A percentile compares a stretch with the other conserved stretches of the same genome.
Conservation (phyloP, 2,329 filamentous ascomycete species). For the Epichloe uncinata region DNA sequence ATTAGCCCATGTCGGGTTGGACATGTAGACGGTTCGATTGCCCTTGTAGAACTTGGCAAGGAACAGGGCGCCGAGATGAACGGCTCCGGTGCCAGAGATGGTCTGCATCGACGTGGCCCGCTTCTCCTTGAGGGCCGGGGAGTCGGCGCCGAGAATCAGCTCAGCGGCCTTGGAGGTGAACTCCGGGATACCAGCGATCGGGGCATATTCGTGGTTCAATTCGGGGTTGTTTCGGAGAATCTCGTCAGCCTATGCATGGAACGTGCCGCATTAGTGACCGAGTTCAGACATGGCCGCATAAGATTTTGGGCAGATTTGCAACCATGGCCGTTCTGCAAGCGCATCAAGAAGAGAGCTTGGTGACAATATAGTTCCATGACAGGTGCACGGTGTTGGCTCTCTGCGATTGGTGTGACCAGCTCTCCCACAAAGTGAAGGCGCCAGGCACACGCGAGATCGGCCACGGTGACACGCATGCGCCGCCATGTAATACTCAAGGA, state of each 20-base stretch:
- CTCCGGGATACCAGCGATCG: conserved; percentile 74
- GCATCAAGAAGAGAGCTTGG: neutral
- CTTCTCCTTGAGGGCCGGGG: conserved; percentile 72
- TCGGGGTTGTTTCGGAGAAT: conserved; percentile 77
- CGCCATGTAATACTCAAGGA: neutral
- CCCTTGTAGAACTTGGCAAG: conserved; percentile 78
- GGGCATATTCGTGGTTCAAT: conserved; percentile 95
- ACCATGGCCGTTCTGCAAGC: neutral
- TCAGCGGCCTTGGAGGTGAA: conserved; percentile 88
- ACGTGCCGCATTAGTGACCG: neutral
- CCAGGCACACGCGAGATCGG: neutral
- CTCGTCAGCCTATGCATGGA: conserved; percentile 61
- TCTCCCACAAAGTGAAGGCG: neutral
- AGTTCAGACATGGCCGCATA: neutral
- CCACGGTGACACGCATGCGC: neutral
- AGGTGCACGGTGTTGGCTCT: neutral
- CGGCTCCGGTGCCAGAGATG: conserved; percentile 91
- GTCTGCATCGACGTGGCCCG: conserved; percentile 76
- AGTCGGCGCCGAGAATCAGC: conserved; percentile 69
- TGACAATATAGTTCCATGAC: neutral
- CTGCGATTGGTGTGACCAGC: neutral
- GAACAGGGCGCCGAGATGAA: conserved; percentile 89
- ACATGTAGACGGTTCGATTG: conserved; percentile 72
- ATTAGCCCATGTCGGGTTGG: conserved; percentile 94
- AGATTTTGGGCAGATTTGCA: neutral